Evolutionary conservation across 1,284 basidiomycete genomes (phyloP).

Genomic region (Vanrija humicola): DNA sequence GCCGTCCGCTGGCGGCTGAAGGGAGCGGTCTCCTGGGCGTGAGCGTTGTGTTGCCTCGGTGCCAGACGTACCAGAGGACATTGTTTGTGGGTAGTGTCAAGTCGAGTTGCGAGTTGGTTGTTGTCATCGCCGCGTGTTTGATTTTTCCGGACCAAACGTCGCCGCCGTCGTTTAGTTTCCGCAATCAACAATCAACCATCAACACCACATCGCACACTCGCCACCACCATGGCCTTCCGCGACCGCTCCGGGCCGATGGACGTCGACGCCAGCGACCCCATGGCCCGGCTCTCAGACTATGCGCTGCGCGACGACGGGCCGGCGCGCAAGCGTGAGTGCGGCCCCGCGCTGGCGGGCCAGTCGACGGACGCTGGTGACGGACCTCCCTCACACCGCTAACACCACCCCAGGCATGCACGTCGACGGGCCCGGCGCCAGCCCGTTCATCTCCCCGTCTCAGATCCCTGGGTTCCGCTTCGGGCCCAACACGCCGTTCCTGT

Average conservation of each 20-base stretch:
- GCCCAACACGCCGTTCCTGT: conserved; percentile 31
- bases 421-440: conserved; percentile 14
- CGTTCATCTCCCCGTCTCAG: neutral
- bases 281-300: conserved; percentile 28
- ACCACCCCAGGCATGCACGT: conserved; percentile 32
- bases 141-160: neutral
- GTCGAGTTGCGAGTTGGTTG: neutral
- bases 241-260: conserved; percentile 44
- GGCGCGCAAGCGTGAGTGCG: conserved; percentile 39
- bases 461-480: conserved; percentile 17
- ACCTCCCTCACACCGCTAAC: neutral
- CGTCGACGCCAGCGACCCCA: conserved; percentile 27
- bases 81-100: neutral
- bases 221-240: conserved; percentile 5
- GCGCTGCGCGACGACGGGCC: conserved; percentile 37
- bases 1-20: conserved; percentile 73
- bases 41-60: neutral
- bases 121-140: neutral
- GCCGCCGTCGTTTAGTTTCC: neutral
- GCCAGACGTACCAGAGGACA: neutral
- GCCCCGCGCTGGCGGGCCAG: neutral
- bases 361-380: too few species aligned
- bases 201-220: neutral
- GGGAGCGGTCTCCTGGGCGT: conserved; percentile 33
- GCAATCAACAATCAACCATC: neutral